These are phyloP conservation scores for Beauveria australis DNA, from an alignment of 2,329 filamentous ascomycete species.

Conservation along the genomic window DNA sequence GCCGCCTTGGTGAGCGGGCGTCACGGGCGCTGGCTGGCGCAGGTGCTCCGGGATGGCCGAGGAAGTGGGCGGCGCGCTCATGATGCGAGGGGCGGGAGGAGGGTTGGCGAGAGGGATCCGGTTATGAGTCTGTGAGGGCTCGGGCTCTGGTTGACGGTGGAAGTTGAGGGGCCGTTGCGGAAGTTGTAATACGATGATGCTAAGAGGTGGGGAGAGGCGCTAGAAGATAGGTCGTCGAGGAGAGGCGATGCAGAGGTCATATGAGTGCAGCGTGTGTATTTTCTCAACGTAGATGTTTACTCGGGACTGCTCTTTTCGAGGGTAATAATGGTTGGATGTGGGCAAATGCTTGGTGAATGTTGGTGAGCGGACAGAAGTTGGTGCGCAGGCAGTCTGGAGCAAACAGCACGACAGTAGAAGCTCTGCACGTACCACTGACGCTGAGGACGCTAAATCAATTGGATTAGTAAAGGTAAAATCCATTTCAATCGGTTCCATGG, in stretches of 20 bases:
- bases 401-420: too few species aligned
- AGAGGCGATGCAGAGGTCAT: neutral
- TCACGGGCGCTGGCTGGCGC: neutral
- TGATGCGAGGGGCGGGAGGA: neutral
- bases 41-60: constrained; percentile 4
- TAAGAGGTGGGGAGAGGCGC: constrained; percentile 3
- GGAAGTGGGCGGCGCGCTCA: constrained; percentile 1
- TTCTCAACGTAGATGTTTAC: neutral
- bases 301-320: too few species aligned
- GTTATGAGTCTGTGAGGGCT: neutral
- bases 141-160: neutral
- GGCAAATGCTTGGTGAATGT: too few species aligned
- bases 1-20: constrained; percentile 2
- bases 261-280: neutral
- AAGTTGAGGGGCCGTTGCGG: neutral
- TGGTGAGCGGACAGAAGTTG: too few species aligned
- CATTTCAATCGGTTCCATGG: too few species aligned
- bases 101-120: neutral
- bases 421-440: too few species aligned
- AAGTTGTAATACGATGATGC: neutral
- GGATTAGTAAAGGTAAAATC: too few species aligned
- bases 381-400: too few species aligned
- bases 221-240: neutral
- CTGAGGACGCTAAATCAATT: too few species aligned
- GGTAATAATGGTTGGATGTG: too few species aligned